Percentiles rank a stretch among this genome's conserved stretches.
phyloP scores from a whole-genome alignment of 2,329 filamentous ascomycete species.

The Alternaria arborescens region DNA sequence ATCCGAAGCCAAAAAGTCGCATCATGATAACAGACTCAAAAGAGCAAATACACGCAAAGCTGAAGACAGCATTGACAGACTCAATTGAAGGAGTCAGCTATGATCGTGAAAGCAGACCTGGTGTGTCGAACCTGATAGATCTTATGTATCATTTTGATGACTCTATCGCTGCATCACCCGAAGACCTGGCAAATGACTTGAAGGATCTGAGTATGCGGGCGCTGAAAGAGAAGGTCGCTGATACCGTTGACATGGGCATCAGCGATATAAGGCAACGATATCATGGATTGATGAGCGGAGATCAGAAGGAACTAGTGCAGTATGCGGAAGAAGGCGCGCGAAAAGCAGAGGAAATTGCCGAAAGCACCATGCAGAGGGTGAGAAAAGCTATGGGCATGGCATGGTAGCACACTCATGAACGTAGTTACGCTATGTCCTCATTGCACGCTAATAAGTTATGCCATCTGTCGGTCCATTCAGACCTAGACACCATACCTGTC shows the following conservation, averaged over 20 bases:
- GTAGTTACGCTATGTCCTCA: background rate
- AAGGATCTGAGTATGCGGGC: slow-evolving; percentile 59
- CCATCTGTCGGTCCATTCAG: background rate
- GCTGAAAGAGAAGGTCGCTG: slow-evolving; percentile 71
- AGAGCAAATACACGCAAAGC: slow-evolving; percentile 71
- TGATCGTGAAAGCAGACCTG: slow-evolving; percentile 73
- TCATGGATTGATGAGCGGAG: slow-evolving; percentile 59
- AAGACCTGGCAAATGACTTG: slow-evolving; percentile 59
- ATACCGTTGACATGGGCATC: slow-evolving; percentile 64
- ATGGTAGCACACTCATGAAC: background rate
- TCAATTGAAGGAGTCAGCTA: slow-evolving; percentile 73
- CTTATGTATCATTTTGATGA: slow-evolving; percentile 76
- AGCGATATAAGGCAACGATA: slow-evolving; percentile 66
- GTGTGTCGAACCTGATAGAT: slow-evolving; percentile 86
- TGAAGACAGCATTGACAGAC: slow-evolving; percentile 81
- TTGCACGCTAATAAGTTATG: background rate
- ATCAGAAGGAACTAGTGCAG: slow-evolving; percentile 63
- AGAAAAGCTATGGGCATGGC: slow-evolving; percentile 30
- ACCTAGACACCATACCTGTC: background rate
- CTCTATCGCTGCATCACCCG: slow-evolving; percentile 44
- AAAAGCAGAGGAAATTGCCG: slow-evolving; percentile 70
- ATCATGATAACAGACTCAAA: slow-evolving; percentile 82
- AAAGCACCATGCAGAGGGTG: slow-evolving; percentile 55
- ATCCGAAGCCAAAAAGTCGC: slow-evolving; percentile 73
- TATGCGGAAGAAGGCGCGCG: slow-evolving; percentile 67